Evolutionary conservation across 257 asterid genomes (phyloP), one percentile per base, ranked within the genome.

Genomic region (Galeopsis tetrahit): DNA sequence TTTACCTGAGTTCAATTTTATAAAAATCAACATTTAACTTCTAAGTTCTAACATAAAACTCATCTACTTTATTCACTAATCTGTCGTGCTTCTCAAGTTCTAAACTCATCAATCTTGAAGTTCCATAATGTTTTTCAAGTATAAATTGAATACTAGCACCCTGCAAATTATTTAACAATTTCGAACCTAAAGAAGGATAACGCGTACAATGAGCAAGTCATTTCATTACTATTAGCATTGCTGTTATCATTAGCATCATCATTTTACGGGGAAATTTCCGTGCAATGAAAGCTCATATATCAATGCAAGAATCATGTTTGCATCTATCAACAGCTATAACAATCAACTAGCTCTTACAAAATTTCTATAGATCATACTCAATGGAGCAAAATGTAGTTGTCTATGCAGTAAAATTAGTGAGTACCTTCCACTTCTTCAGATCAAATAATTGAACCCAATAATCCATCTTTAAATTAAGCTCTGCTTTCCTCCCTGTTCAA

Each of bases 401-500:
- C 57, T 61, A 34, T 2, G 51, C 61, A 34, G 68, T 40, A 36
- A 59, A 63, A 7, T 2, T 51, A 49, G 55, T 17, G 38, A 72
- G 65, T 63, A 79, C 77, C 77, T 72, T 11, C 14, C 28, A 51
- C 48, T 60, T 52, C 52, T 77, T 56, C 31, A 53, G 55, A 66
- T 52, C 17, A 70, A 63, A 63, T 32, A 67, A 72, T 9, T 32
- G 60, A 56, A 62, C 43, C 28, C 35, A 66, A 75, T 9, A 67
- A 60, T 39, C 64, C 73, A 33, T 59, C 69, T 42, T 63, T 39
- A 62, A 63, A 21, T 74, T 49, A 78, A 68, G 42, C 59, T 36
- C 57, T 71, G 70, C 44, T 31, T 31, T 61, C 68, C 84, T 14
- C 84, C 84, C 70, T 61, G 82, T 35, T 65, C 79, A 5, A 74